phyloP scores from a whole-genome alignment of 176 grass and related monocot genomes.

The Eleusine coracana region DNA sequence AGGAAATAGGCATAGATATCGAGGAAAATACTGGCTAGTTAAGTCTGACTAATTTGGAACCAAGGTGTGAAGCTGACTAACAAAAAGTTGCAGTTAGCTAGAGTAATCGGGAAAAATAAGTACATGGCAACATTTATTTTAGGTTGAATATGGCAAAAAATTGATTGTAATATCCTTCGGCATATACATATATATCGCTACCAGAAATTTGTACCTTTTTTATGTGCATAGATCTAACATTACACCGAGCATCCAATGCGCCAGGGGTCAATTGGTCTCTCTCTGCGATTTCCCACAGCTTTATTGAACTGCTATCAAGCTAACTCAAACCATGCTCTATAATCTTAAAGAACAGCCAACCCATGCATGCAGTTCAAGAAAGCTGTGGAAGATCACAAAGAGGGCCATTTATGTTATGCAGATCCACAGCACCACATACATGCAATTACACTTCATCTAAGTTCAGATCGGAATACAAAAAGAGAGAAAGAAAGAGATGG shows the following conservation, averaged over 20 bases:
- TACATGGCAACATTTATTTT: neutral
- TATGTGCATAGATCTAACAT: neutral
- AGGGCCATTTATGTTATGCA: constrained; percentile 62
- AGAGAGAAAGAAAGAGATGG: neutral
- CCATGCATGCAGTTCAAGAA: constrained; percentile 87
- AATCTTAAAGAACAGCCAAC: neutral
- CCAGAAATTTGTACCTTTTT: neutral
- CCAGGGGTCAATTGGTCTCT: constrained; percentile 46
- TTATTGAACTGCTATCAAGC: constrained; percentile 77
- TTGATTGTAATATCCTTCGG: neutral
- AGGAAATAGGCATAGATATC: neutral
- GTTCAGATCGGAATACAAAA: neutral
- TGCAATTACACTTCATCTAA: neutral
- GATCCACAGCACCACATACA: neutral
- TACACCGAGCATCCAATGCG: neutral
- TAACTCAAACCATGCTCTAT: neutral
- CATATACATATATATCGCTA: neutral
- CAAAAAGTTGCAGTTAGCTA: neutral
- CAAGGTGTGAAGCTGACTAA: no score
- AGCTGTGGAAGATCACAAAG: constrained; percentile 99
- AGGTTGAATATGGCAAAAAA: neutral
- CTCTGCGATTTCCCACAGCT: constrained; percentile 87
- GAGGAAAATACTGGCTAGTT: neutral
- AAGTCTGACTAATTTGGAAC: no score
- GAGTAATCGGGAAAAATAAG: neutral